Base-by-base conservation (phyloP, 2,329 filamentous ascomycete genomes). In the Orbilia blumenaviensis region DNA sequence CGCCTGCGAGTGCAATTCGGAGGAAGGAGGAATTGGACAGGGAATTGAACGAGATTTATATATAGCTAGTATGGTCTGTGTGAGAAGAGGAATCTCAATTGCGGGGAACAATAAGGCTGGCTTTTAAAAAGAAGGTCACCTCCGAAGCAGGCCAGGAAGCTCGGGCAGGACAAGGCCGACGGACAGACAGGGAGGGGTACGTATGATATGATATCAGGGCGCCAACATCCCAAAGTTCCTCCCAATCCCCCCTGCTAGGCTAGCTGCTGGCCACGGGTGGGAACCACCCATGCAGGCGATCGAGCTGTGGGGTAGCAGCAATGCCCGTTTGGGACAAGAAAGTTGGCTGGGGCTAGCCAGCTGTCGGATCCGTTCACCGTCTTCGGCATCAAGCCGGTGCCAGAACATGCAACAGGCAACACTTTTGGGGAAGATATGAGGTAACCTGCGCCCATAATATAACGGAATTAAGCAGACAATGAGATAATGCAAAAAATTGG, bases 241-340 rank as follows among this genome's bases (percentile, higher is more conserved):
- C n/a, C n/a, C n/a, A n/a, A n/a, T n/a, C n/a, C n/a, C n/a, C n/a
- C n/a, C n/a, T n/a, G n/a, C n/a, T n/a, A n/a, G n/a, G n/a, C n/a
- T n/a, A n/a, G n/a, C n/a, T 21, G n/a, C 16, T 23, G 21, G 52
- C 48, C 41, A 21, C 34, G 60, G 64, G 16, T n/a, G 8, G 14
- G 48, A 5, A 14, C 46, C 21, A 50, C 16, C 42, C 42, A 69
- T 69, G 56, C 16, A 23, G 29, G 52, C 32, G 44, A 54, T 54
- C 48, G 48, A 62, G 56, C 58, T 71, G 66, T 71, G 66, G 66
- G 66, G 66, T 71, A 71, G 56, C 56, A 63, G n/a, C n/a, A n/a
- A n/a, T 58, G 63, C 66, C 66, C 66, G 52, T 44, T 41, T 60
- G 46, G n/a, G 38, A 14, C 23, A 36, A 25, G 25, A 23, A 32